These are phyloP conservation scores for Ramaria sp. DNA, from an alignment of 768 basidiomycete species.

Conservation along the genomic window DNA sequence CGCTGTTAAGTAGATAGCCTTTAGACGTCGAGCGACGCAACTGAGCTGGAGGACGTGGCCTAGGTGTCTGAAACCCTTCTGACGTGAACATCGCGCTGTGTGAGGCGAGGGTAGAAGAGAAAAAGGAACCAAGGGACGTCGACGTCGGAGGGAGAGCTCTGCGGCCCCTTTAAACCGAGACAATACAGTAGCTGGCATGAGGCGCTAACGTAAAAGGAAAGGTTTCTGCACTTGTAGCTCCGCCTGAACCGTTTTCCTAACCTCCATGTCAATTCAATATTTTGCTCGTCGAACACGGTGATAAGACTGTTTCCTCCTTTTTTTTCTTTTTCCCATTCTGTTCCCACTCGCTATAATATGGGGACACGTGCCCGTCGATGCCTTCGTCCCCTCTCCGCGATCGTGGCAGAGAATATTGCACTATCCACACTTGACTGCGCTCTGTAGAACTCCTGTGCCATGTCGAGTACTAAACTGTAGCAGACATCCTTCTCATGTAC, in stretches of 20 bases:
- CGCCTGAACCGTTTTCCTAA: no score
- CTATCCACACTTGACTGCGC: constrained; percentile 72
- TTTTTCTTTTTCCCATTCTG: constrained; percentile 12
- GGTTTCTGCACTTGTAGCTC: no score
- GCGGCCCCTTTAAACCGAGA: no score
- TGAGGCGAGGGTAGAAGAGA: neutral
- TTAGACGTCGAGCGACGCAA: constrained; percentile 33
- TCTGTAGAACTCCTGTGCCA: constrained; percentile 13
- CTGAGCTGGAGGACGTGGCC: constrained; percentile 65
- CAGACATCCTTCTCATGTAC: constrained; percentile 15
- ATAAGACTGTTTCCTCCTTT: neutral
- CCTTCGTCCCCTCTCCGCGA: constrained; percentile 70
- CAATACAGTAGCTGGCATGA: no score
- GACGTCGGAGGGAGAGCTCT: no score
- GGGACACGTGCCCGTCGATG: constrained; percentile 56
- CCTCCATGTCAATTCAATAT: neutral
- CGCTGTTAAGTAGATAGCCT: constrained; percentile 16
- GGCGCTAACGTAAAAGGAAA: no score
- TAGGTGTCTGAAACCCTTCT: constrained; percentile 29
- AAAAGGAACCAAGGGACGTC: no score
- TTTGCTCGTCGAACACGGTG: neutral
- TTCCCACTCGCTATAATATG: constrained; percentile 62
- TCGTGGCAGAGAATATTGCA: constrained; percentile 50
- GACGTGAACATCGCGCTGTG: constrained; percentile 23
- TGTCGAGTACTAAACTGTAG: constrained; percentile 4